A percentile compares a stretch with the other conserved stretches of the same genome.
phyloP scores from a whole-genome alignment of 768 basidiomycete genomes.

The Pisolithus tinctorius region DNA sequence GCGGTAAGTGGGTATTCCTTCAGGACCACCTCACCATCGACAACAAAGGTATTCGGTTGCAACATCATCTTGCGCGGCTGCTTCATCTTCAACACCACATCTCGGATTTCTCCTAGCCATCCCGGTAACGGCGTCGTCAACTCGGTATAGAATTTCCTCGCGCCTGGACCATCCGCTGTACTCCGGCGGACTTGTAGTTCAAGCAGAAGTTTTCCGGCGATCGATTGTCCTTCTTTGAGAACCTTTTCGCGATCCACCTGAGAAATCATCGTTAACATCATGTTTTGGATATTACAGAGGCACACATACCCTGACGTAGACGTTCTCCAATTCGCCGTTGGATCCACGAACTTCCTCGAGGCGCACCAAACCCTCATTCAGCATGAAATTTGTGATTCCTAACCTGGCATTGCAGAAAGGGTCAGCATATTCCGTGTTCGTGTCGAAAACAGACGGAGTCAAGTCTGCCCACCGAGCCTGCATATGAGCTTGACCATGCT shows the following conservation, averaged over 20 bases:
- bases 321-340: conserved; percentile 55
- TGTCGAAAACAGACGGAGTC: neutral
- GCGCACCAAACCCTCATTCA: conserved; percentile 59
- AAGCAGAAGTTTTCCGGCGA: conserved; percentile 67
- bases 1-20: conserved; percentile 74
- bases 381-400: conserved; percentile 78
- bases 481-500: conserved; percentile 90
- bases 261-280: neutral
- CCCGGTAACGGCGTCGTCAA: conserved; percentile 66
- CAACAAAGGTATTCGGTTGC: conserved; percentile 72
- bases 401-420: conserved; percentile 36
- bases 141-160: conserved; percentile 72
- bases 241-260: conserved; percentile 71
- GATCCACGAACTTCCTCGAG: conserved; percentile 61
- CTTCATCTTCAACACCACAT: conserved; percentile 76
- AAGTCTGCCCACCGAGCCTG: conserved; percentile 60
- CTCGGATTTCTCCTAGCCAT: conserved; percentile 71
- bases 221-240: conserved; percentile 55
- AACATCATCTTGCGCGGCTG: conserved; percentile 84
- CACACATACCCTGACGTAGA: conserved; percentile 56
- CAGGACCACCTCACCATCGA: conserved; percentile 60
- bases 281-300: neutral
- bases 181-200: conserved; percentile 82
- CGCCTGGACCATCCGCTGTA: conserved; percentile 75
- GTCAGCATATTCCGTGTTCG: neutral